phyloP scores from a whole-genome alignment of 805 yeast genomes.

The Ogataea polymorpha region DNA sequence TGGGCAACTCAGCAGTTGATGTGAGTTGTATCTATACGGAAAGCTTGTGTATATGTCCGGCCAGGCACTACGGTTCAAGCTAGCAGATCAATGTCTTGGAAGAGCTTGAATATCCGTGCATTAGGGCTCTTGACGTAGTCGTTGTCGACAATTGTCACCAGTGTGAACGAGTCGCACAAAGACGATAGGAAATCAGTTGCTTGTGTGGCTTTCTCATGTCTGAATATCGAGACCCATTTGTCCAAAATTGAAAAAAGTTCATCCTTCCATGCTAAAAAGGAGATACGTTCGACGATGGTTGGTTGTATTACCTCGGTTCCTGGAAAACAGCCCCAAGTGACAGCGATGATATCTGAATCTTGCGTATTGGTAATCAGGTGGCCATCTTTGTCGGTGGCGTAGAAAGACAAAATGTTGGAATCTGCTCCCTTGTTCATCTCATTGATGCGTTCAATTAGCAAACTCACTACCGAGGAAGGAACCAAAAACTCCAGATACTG shows the following conservation, averaged over 20 bases:
- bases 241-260: conserved; percentile 80
- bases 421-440: conserved; percentile 39
- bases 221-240: conserved; percentile 60
- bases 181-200: conserved; percentile 42
- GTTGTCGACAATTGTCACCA: conserved; percentile 89
- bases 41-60: conserved; percentile 11
- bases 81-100: conserved; percentile 32
- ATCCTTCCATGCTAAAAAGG: conserved; percentile 96
- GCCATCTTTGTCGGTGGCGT: conserved; percentile 61
- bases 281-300: conserved; percentile 87
- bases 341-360: conserved; percentile 79
- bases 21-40: conserved; percentile 9
- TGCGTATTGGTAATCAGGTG: conserved; percentile 65
- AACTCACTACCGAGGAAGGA: conserved; percentile 45
- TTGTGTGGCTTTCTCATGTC: conserved; percentile 27
- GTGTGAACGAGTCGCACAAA: conserved; percentile 58
- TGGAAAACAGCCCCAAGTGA: conserved; percentile 98
- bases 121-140: conserved; percentile 55
- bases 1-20: conserved; percentile 12
- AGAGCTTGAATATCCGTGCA: conserved; percentile 53
- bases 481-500: conserved; percentile 86
- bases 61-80: conserved; percentile 2
- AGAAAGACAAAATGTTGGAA: conserved; percentile 63
- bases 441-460: conserved; percentile 44
- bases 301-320: conserved; percentile 94